Conservation (phyloP, 2,329 filamentous ascomycete species). For the Phaeosphaeriaceae sp. region DNA sequence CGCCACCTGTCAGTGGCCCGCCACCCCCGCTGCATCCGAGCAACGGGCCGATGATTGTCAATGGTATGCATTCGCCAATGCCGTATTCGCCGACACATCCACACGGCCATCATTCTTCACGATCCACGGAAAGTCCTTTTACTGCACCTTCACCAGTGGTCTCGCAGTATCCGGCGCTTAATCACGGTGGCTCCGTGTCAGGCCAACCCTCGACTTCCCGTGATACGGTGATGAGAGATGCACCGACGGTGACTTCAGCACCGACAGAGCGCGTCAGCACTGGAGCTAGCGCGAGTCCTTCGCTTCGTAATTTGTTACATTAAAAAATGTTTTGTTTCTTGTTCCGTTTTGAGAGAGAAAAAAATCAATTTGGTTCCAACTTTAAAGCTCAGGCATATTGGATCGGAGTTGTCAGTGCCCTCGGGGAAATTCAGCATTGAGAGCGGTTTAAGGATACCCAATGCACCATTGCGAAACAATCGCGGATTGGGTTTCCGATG, state of each 20-base stretch:
- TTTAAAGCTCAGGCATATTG: conserved; percentile 21
- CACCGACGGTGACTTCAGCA: conserved; percentile 31
- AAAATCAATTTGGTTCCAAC: conserved; percentile 8
- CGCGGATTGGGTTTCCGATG: conserved; percentile 12
- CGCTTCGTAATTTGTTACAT: conserved; percentile 55
- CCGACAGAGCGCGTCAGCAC: conserved; percentile 38
- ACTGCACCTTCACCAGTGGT: conserved; percentile 34
- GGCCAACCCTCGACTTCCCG: conserved; percentile 44
- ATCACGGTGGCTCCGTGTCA: conserved; percentile 42
- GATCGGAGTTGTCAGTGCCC: conserved; percentile 27
- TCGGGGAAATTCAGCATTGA: conserved; percentile 22
- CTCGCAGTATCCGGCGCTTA: conserved; percentile 33
- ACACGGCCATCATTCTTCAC: conserved; percentile 41
- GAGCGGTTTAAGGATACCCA: conserved; percentile 7
- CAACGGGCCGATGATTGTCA: conserved; percentile 40
- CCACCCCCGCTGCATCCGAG: conserved; percentile 42
- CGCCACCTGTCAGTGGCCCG: conserved; percentile 34
- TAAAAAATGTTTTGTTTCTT: conserved; percentile 30
- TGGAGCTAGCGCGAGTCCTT: conserved; percentile 56
- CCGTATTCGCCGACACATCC: conserved; percentile 47
- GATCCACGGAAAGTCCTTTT: conserved; percentile 46
- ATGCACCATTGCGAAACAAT: conserved; percentile 20
- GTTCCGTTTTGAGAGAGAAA: background rate
- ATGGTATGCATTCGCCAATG: conserved; percentile 47
- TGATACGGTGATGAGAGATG: conserved; percentile 44